Base-by-base conservation (phyloP, 2,329 filamentous ascomycete species). In the Nannizziopsis barbatae region DNA sequence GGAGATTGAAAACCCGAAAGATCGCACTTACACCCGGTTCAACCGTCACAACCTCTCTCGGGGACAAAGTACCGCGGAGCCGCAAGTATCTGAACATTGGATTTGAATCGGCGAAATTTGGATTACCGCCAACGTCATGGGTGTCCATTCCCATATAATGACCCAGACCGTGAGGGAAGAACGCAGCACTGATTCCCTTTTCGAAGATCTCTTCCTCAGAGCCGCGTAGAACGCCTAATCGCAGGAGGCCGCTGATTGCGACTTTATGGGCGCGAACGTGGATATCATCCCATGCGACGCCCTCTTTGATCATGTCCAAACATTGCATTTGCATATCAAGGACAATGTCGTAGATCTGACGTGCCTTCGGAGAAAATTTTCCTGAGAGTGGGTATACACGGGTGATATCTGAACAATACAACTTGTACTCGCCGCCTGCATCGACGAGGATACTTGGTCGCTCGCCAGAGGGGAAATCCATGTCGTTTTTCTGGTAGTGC, bases 81-180 rank as follows among this genome's bases (percentile, higher is more conserved):
- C 92, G 75, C 52, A 98, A 71, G 62, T 95, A 96, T 46, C 80
- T 76, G 69, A 95, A 96, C 75, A 95, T 79, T 32, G 77, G 72
- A 63, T 98, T 89, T 51, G 76, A 71, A 62, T 98, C 92, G 7
- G 73, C 72, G 58, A 85, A 86, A 65, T 89, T 83, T 32, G 84
- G 53, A 42, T 56, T 81, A 17, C 85, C 86, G 52, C 84, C 84
- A 0, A 81, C 84, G 60, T 95, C 89, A 64, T 95, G 89, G 1
- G 88, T 93, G 63, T 95, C 89, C 75, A 95, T 83, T 53, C 89
- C 89, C 8, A 95, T 72, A 63, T 94, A 90, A 66, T 95, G 89
- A 0, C 89, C 89, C 1, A 95, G 71, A 0, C 89, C 89, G 63
- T 95, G 89, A 1, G 89, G 89, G 61, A 95, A 86, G 71, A 95